A percentile compares a stretch with the other conserved stretches of the same genome.
Evolutionary conservation across 2,329 filamentous ascomycete species (phyloP).

Genomic region (Aureobasidium lini): DNA sequence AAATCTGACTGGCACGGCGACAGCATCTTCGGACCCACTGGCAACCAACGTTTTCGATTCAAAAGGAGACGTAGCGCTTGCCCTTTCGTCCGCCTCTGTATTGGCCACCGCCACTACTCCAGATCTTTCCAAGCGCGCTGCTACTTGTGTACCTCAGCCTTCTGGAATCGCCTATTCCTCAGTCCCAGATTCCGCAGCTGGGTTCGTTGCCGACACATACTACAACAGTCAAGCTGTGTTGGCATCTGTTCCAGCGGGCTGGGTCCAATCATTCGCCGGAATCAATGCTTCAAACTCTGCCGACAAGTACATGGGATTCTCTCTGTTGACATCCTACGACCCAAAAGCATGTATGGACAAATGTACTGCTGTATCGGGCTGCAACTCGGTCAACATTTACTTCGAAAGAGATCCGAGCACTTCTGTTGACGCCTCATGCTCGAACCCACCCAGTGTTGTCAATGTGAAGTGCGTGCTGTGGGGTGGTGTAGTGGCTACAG

Average conservation of each 20-base stretch:
- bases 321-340: background rate
- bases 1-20: background rate
- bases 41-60: background rate
- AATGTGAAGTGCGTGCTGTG: constrained; percentile 27
- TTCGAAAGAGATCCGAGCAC: constrained; percentile 16
- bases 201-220: background rate
- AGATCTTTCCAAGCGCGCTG: background rate
- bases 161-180: background rate
- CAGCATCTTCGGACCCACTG: background rate
- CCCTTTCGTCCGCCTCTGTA: background rate
- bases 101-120: background rate
- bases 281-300: background rate
- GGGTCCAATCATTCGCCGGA: background rate
- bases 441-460: constrained; percentile 27
- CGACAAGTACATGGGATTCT: background rate
- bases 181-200: background rate
- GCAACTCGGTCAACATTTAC: constrained; percentile 15
- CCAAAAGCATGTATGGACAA: background rate
- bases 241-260: background rate
- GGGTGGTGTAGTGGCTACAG: constrained; percentile 20
- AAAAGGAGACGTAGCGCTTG: background rate
- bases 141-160: background rate
- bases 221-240: background rate
- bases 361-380: background rate
- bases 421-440: constrained; percentile 25